Conservation (phyloP, 805 yeast species). For the Candida ficus region DNA sequence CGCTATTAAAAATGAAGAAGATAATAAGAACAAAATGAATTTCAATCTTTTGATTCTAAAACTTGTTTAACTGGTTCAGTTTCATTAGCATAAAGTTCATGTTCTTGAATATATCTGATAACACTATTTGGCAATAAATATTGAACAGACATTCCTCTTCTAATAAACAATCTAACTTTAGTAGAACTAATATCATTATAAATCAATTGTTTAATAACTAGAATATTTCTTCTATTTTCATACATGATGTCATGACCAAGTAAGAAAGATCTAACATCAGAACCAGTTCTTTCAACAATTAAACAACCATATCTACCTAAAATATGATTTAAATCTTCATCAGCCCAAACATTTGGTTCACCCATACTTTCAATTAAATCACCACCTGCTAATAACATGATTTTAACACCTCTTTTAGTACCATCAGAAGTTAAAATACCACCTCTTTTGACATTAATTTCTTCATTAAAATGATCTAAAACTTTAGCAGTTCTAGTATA, state of each 20-base stretch:
- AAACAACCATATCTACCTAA: constrained; percentile 94
- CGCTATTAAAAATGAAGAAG: neutral
- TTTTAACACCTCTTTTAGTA: constrained; percentile 74
- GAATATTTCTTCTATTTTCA: constrained; percentile 87
- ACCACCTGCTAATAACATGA: constrained; percentile 96
- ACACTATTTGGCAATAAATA: constrained; percentile 91
- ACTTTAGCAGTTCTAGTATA: constrained; percentile 95
- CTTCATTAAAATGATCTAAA: constrained; percentile 93
- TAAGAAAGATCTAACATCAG: constrained; percentile 89
- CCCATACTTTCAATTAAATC: constrained; percentile 98
- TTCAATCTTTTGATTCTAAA: constrained; percentile 35
- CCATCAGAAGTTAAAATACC: constrained; percentile 66
- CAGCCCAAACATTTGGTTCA: constrained; percentile 99
- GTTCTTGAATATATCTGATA: constrained; percentile 91
- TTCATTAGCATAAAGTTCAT: constrained; percentile 76
- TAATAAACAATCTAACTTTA: constrained; percentile 83
- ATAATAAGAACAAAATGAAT: neutral
- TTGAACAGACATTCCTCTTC: constrained; percentile 96
- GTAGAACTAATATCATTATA: constrained; percentile 96
- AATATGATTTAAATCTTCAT: constrained; percentile 89
- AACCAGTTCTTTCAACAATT: constrained; percentile 94
- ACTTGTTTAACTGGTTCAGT: constrained; percentile 95
- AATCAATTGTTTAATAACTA: constrained; percentile 92
- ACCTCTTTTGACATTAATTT: constrained; percentile 83
- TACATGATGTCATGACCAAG: constrained; percentile 95